Base-by-base conservation (phyloP, 2,329 filamentous ascomycete species). In the Colletotrichum karsti region DNA sequence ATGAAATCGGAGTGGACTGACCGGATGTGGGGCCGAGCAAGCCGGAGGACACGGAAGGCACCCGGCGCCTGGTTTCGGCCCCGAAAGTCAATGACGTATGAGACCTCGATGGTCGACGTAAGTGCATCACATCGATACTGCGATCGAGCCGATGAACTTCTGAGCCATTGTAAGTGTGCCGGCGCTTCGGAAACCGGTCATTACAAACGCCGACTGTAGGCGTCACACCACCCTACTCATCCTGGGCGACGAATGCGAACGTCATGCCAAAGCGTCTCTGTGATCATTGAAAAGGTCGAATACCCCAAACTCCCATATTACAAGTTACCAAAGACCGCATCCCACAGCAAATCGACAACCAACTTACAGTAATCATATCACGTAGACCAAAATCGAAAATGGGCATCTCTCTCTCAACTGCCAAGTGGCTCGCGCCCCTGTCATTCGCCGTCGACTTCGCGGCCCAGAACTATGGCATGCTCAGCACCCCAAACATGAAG, bases 381-480 rank as follows among this genome's bases (percentile, higher is more conserved):
- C 5, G 4, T 20, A 4, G 13, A 20, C 1, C 28, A 50, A 50
- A 18, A 1, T 4, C 7, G 10, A 61, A 30, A 7, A 89, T 88
- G 86, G 86, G 84, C 60, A 79, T 88, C 72, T 80, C 83, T 35
- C 82, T 87, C 64, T 85, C 81, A 54, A 87, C 85, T 1, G 85
- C 86, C 56, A 83, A 84, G 70, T 85, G 82, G 73, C 78, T 89
- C 18, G 86, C 87, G 35, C 86, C 87, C 0, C 74, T 82, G 15
- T 85, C 85, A 22, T 90, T 89, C 76, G 56, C 81, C 18, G 84
- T 85, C 75, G 85, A 90, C 77, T 88, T 90, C 72, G 84, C 83
- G 3, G 82, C 85, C 2, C 87, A 90, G 74, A 85, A 87, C 73
- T 89, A 90, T 76, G 88, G 87, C 74, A 84, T 90, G 75, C 80